phyloP scores from a whole-genome alignment of 2,329 filamentous ascomycete genomes.

The Aspergillus pseudoglaucus region DNA sequence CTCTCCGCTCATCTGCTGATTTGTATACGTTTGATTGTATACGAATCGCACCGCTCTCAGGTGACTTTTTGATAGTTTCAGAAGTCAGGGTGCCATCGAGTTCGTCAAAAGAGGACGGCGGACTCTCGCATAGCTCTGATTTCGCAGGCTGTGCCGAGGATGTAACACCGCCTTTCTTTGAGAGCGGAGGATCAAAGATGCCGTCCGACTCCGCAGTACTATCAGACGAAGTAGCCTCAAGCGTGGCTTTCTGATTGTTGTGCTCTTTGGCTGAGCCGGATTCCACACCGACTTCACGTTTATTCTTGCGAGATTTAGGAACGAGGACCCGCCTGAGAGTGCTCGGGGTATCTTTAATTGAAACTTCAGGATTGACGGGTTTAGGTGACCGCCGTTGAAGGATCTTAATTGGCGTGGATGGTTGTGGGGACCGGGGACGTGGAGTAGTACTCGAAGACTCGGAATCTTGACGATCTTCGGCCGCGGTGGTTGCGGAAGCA shows the following conservation, averaged over 20 bases:
- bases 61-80: conserved; percentile 10
- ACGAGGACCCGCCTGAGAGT: conserved; percentile 5
- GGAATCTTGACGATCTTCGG: background rate
- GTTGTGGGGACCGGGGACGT: conserved; percentile 2
- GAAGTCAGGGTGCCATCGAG: conserved; percentile 11
- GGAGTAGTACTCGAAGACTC: background rate
- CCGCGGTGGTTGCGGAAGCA: conserved; percentile 1
- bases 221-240: conserved; percentile 18
- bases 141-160: conserved; percentile 14
- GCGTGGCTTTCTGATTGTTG: background rate
- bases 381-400: conserved; percentile 12
- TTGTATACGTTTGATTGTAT: conserved; percentile 19
- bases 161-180: conserved; percentile 10
- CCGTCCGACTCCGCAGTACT: conserved; percentile 26
- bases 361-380: background rate
- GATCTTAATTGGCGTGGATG: conserved; percentile 10
- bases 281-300: conserved; percentile 2
- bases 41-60: conserved; percentile 8
- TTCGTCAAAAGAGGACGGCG: conserved; percentile 33
- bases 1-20: conserved; percentile 21
- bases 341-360: background rate
- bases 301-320: conserved; percentile 2
- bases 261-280: background rate
- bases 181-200: conserved; percentile 25
- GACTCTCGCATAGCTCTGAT: conserved; percentile 18